Base-by-base conservation (phyloP, 2,329 filamentous ascomycete genomes). In the Monilinia vaccinii-corymbosi region DNA sequence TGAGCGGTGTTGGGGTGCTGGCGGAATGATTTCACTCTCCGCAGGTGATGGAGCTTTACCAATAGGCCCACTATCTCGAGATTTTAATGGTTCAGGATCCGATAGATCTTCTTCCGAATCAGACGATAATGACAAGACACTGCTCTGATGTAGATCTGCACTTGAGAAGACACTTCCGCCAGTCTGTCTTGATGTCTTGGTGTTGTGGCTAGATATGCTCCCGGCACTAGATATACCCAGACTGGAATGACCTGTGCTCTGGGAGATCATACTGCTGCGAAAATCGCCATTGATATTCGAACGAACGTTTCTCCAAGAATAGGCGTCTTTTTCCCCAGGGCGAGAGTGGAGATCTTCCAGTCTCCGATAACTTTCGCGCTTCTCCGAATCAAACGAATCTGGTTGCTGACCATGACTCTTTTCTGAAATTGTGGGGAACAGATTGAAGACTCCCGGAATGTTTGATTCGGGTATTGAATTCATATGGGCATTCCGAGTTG, bases 91-190 rank as follows among this genome's bases (percentile, higher is more conserved):
- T 31, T 68, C 64, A 1, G 31, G 31, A 38, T 66, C 68, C 14
- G 60, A 66, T 42, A 58, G 44, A 11, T 68, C 67, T 10, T 68
- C 67, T 10, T 71, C 70, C 16, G 68, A 70, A 56, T 70, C 70
- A 31, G 70, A 71, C 10, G 69, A 72, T 23, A 72, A 61, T 31
- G 70, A 71, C 23, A 72, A 53, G 11, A 72, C 67, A 46, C 71
- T 72, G 28, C 67, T 69, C 25, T 70, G 60, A 48, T 69, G 66
- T 18, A 72, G 60, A 51, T 72, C 66, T 28, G 67, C 64, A 60
- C 62, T 66, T 1, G 69, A 71, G 23, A 70, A 63, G 4, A 63
- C 62, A 60, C 71, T 72, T 31, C 50, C 47, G 51, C 61, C 66
- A 4, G 68, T 71, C 32, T 65, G 65, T 28, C 64, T 64, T 9